Evolutionary conservation across 306 rosid species (phyloP), one percentile per base, ranked within the genome.

Genomic region (Cucumis hystrix): DNA sequence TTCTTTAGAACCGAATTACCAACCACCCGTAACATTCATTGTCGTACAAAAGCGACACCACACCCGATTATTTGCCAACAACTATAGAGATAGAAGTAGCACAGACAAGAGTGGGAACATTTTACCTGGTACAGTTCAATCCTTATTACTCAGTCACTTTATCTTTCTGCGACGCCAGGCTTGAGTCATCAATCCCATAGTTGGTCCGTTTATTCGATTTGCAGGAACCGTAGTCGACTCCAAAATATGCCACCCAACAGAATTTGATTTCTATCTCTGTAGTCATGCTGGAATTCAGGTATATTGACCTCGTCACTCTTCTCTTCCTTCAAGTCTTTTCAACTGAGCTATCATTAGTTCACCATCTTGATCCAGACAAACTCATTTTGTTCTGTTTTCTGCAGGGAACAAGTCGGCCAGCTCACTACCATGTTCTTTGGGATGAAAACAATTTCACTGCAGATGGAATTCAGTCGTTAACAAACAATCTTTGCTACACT

Each of bases 231-330:
- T 93, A 45, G 91, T 93, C 54, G 98, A 93, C 80, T 39, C 98
- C 20, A 93, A 89, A 83, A 93, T 93, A 78, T 93, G 98, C 72
- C 98, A 93, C 83, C 98, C 98, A 25, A 88, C 98, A 23, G 98
- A 91, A 78, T 89, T 89, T 80, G 97, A 93, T 87, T 93, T 93
- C 79, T 93, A 93, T 84, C 98, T 93, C 74, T 93, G 98, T 84
- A 93, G 98, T 83, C 98, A 93, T 76, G 98, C 98, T 58, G 96
- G 98, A 68, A 88, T 93, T 67, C 94, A 93, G 96, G 98, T 91
- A 83, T 64, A 7, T 40, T 37, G 4, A 45, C 40, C 39, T 23
- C 33, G 1, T 17, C 40, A 56, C 77, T 18, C 59, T 18, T 55
- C 56, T 15, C 56, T 51, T 5, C 55, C 17, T 14, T 17, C 21